Evolutionary conservation across 768 basidiomycete genomes (phyloP).

Genomic region (Rhizopogon sp.): DNA sequence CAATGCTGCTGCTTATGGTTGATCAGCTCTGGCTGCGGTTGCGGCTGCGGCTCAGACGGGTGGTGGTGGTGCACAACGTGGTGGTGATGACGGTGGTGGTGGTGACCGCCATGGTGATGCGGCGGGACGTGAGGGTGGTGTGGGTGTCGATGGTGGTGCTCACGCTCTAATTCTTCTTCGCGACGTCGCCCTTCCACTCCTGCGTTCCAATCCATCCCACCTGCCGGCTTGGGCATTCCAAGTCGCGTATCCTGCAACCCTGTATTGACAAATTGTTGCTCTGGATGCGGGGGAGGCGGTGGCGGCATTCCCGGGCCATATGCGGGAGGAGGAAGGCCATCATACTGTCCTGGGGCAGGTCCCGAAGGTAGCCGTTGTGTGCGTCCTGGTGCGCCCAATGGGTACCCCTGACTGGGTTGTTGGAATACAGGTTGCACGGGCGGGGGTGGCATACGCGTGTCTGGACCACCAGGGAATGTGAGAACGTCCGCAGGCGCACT

Average conservation of each 20-base stretch:
- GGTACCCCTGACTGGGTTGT: constrained; percentile 1
- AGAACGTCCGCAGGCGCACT: constrained; percentile 2
- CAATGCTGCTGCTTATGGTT: constrained; percentile 22
- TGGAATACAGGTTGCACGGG: constrained; percentile 1
- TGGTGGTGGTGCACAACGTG: constrained; percentile 51
- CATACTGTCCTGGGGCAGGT: background rate
- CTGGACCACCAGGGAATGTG: constrained; percentile 18
- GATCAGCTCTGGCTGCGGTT: constrained; percentile 21
- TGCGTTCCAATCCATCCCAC: constrained; percentile 25
- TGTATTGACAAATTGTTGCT: background rate
- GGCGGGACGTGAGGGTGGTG: constrained; percentile 23
- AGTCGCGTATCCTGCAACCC: background rate
- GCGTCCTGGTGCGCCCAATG: background rate
- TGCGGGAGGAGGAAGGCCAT: background rate
- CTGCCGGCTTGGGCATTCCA: constrained; percentile 23
- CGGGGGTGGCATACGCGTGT: constrained; percentile 1
- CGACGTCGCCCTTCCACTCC: constrained; percentile 33
- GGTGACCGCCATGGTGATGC: constrained; percentile 26
- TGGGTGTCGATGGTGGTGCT: constrained; percentile 28
- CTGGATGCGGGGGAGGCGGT: background rate
- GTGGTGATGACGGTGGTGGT: constrained; percentile 44
- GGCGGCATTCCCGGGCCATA: constrained; percentile 1
- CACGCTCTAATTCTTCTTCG: constrained; percentile 26
- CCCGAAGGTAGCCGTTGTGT: background rate
- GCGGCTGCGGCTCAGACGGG: constrained; percentile 17